Conservation (phyloP, 106 monocot genomes). For the Apostasia ramifera region DNA sequence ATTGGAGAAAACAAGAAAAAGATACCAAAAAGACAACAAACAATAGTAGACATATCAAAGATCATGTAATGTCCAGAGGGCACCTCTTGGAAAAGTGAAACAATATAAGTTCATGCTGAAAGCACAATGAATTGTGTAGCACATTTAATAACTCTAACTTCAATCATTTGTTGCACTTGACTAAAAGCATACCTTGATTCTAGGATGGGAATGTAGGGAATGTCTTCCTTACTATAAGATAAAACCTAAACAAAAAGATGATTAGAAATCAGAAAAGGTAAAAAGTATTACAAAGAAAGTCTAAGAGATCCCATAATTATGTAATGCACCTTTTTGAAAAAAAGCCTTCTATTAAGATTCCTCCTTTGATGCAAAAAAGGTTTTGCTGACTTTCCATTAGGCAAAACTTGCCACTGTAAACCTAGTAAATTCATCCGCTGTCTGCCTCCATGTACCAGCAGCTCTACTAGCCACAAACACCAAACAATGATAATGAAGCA, state of each 20-base stretch:
- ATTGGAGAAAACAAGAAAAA: not conserved
- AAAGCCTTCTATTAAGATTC: not conserved
- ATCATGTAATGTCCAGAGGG: not conserved
- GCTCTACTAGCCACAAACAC: conserved; percentile 1
- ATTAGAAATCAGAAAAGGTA: not conserved
- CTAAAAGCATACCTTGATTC: conserved; percentile 24
- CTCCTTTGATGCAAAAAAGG: not conserved
- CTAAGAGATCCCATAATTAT: not conserved
- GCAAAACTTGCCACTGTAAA: not conserved
- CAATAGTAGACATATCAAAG: not conserved
- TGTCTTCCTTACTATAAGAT: conserved; percentile 24
- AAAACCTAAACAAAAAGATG: conserved; percentile 25
- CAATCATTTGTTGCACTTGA: not conserved
- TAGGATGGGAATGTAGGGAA: conserved; percentile 20
- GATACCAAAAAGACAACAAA: not conserved
- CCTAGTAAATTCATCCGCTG: not conserved
- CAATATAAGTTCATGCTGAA: not conserved
- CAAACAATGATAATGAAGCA: not conserved
- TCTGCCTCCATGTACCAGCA: not conserved
- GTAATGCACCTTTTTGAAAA: conserved; percentile 1
- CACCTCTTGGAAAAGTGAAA: not conserved
- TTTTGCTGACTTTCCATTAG: not conserved
- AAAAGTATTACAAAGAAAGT: not conserved
- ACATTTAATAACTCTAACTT: not conserved
- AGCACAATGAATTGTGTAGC: not conserved